phyloP scores from a whole-genome alignment of 2,329 filamentous ascomycete species.

The Thermothelomyces thermophilus region DNA sequence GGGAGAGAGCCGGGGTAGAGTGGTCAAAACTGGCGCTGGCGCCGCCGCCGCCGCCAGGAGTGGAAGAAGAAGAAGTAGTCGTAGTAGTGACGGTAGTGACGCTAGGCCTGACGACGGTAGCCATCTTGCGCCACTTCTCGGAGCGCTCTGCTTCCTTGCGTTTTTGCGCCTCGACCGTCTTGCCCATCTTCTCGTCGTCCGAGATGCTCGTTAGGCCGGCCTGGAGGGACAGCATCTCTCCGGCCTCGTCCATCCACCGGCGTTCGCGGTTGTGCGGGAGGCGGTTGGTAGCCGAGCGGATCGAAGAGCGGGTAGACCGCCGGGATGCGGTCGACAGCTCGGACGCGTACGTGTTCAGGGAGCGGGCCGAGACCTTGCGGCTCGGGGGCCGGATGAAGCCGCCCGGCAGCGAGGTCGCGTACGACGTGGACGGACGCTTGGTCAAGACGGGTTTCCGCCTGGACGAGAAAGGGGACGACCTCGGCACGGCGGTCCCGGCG shows the following conservation, averaged over 20 bases:
- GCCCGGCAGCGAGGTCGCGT: conserved; percentile 31
- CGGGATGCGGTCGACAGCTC: conserved; percentile 45
- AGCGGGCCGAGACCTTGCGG: conserved; percentile 51
- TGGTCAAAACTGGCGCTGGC: conserved; percentile 29
- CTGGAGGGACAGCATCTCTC: conserved; percentile 58
- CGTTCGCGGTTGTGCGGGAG: conserved; percentile 56
- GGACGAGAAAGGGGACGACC: conserved; percentile 38
- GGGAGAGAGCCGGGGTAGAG: background rate
- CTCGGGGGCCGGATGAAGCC: conserved; percentile 40
- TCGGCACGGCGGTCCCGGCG: conserved; percentile 36
- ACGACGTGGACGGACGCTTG: conserved; percentile 34
- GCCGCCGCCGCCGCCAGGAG: too few species aligned
- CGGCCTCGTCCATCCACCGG: conserved; percentile 57
- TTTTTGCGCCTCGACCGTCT: conserved; percentile 49
- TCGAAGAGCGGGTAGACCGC: conserved; percentile 47
- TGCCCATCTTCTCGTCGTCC: conserved; percentile 49
- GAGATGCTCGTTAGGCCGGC: conserved; percentile 50
- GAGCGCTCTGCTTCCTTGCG: conserved; percentile 56
- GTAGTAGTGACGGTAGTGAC: conserved; percentile 16
- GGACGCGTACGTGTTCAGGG: conserved; percentile 52
- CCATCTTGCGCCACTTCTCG: conserved; percentile 64
- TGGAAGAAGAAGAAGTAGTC: too few species aligned
- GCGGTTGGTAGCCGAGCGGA: conserved; percentile 52
- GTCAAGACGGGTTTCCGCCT: conserved; percentile 42
- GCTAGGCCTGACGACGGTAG: conserved; percentile 47